These are phyloP conservation scores for Stenocarpella maydis DNA, from an alignment of 2,329 filamentous ascomycete species.

Conservation along the genomic window DNA sequence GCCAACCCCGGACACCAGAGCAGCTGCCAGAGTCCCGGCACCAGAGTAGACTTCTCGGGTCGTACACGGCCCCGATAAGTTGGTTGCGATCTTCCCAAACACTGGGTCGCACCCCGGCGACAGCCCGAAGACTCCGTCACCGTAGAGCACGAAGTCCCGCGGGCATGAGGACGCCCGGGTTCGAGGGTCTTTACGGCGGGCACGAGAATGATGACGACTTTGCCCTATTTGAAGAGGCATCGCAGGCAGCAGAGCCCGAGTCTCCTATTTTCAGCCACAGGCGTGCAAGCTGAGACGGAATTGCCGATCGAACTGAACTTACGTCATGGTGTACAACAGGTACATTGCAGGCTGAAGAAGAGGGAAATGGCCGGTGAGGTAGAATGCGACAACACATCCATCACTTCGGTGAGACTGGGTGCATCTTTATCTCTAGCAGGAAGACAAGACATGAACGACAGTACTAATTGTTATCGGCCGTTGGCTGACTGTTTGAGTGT, in stretches of 20 bases:
- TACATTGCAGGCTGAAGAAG: not conserved
- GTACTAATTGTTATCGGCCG: not conserved
- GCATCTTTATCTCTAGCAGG: not conserved
- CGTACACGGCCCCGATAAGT: slow-evolving; percentile 53
- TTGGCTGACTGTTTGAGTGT: not conserved
- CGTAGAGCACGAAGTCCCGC: slow-evolving; percentile 46
- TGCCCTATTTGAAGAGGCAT: slow-evolving; percentile 45
- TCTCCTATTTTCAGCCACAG: slow-evolving; percentile 7
- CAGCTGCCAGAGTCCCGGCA: slow-evolving; percentile 59
- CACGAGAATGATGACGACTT: slow-evolving; percentile 57
- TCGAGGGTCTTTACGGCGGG: slow-evolving; percentile 56
- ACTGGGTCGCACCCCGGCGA: slow-evolving; percentile 38
- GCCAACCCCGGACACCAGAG: slow-evolving; percentile 59
- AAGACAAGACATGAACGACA: not conserved
- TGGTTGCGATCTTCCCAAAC: slow-evolving; percentile 34
- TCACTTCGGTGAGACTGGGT: not conserved
- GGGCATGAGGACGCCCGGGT: slow-evolving; percentile 53
- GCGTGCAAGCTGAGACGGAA: not conserved
- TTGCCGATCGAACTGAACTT: not conserved
- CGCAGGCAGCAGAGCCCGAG: slow-evolving; percentile 23
- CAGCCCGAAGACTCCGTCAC: slow-evolving; percentile 36
- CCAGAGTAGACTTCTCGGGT: slow-evolving; percentile 51
- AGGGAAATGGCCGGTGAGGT: not conserved
- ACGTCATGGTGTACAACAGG: not conserved
- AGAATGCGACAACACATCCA: not conserved